Evolutionary conservation across 129 eudicot genomes (phyloP), one percentile per base, ranked within the genome.

Genomic region (Lactuca sativa): DNA sequence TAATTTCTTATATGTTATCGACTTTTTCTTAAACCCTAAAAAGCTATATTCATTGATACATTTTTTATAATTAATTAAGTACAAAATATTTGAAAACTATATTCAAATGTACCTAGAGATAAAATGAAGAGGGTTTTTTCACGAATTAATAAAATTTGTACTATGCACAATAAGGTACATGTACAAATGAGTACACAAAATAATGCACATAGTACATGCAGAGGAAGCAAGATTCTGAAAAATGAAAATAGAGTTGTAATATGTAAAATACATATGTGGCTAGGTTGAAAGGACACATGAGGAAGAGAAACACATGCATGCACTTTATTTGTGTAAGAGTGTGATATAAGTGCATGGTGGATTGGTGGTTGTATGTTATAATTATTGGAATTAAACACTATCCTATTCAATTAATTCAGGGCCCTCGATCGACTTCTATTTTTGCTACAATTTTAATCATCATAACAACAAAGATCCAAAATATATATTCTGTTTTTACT

Each of bases 351-450:
- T 81, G 78, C 81, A 75, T 34, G 81, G 85, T 81, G 53, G 85
- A 76, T 81, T 34, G 81, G 85, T 81, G 53, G 85, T 81, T 81
- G 81, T 71, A 76, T 76, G 78, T 25, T 59, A 59, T 66, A 51
- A 75, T 68, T 80, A 58, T 56, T 59, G 63, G 55, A 71, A 59
- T 75, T 66, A 47, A 75, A 75, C 73, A 57, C 67, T 40, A 59
- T 69, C 48, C 67, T 65, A 55, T 55, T 59, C 43, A 59, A 66
- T 73, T 71, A 59, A 57, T 64, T 47, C 56, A 17, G 85, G 85
- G 75, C 64, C 85, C 71, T 16, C 8, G 56, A 18, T 16, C 8
- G 48, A 18, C 62, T 52, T 57, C 58, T 60, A 69, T 37, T 62
- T 5, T 6, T 62, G 17, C 48, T 25, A 41, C 33, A 11, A 31